A percentile compares a stretch with the other conserved stretches of the same genome.
These are phyloP conservation scores for Apophysomyces elegans DNA, from an alignment of 371 early-diverging fungal genomes.

Conservation along the genomic window DNA sequence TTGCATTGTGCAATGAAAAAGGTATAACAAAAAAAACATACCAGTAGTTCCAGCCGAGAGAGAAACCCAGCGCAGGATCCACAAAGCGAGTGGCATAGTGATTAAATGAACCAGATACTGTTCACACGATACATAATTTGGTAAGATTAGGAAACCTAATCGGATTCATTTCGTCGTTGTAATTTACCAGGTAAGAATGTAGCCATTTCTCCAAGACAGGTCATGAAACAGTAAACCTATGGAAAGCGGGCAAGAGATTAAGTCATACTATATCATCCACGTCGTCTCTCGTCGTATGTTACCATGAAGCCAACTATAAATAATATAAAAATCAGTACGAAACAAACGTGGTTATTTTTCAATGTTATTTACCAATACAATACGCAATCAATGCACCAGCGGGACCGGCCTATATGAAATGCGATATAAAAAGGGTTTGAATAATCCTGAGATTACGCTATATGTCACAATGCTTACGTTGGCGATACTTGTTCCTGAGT, in stretches of 20 bases:
- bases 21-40: constrained; percentile 44
- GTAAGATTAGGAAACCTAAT: too few species aligned
- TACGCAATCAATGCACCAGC: constrained; percentile 57
- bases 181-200: constrained; percentile 69
- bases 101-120: constrained; percentile 83
- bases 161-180: too few species aligned
- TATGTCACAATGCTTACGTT: constrained; percentile 21
- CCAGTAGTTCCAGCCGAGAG: constrained; percentile 89
- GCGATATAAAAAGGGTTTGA: too few species aligned
- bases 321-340: not conserved
- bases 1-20: constrained; percentile 17
- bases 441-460: not conserved
- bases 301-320: constrained; percentile 69
- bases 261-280: not conserved
- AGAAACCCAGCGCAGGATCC: constrained; percentile 82
- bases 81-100: constrained; percentile 84
- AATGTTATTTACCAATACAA: constrained; percentile 27
- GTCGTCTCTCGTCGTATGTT: not conserved
- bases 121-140: not conserved
- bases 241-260: not conserved
- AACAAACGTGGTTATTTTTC: not conserved
- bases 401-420: constrained; percentile 43
- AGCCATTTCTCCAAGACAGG: constrained; percentile 84
- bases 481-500: constrained; percentile 75
- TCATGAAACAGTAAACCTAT: constrained; percentile 71